Percentiles rank a stretch among this genome's conserved stretches.
These are phyloP conservation scores for Leucoagaricus sp. DNA, from an alignment of 1,284 basidiomycete genomes.

Conservation along the genomic window DNA sequence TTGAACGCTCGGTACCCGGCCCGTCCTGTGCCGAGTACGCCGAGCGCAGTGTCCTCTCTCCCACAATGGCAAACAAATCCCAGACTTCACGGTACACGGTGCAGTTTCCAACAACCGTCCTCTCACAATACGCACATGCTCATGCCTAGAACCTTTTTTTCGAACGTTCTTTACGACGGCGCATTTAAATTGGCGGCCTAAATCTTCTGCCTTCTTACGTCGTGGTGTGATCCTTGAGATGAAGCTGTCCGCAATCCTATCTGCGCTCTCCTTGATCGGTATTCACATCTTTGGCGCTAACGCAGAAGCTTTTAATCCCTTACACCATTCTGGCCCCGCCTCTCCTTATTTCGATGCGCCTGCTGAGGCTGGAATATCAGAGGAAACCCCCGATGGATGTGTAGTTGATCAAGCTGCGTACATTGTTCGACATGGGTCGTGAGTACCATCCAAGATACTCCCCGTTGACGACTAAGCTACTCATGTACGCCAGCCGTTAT, in stretches of 20 bases:
- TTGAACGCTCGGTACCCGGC: no score
- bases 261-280: background rate
- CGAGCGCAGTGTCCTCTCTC: no score
- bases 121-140: background rate
- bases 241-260: background rate
- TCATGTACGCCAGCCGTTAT: conserved; percentile 2
- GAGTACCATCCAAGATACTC: no score
- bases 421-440: conserved; percentile 2
- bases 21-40: no score
- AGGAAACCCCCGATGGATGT: background rate
- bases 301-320: background rate
- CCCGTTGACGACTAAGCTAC: no score
- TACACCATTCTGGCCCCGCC: conserved; percentile 1
- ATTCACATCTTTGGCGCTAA: background rate
- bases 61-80: no score
- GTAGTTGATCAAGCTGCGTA: conserved; percentile 1
- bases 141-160: no score
- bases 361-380: background rate
- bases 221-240: no score
- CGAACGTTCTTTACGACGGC: no score
- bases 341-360: conserved; percentile 4
- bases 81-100: no score
- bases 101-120: no score
- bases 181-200: no score
- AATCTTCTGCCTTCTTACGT: background rate